These are phyloP conservation scores for Leucosporidium creatinivorum DNA, from an alignment of 768 basidiomycete species.

Conservation along the genomic window DNA sequence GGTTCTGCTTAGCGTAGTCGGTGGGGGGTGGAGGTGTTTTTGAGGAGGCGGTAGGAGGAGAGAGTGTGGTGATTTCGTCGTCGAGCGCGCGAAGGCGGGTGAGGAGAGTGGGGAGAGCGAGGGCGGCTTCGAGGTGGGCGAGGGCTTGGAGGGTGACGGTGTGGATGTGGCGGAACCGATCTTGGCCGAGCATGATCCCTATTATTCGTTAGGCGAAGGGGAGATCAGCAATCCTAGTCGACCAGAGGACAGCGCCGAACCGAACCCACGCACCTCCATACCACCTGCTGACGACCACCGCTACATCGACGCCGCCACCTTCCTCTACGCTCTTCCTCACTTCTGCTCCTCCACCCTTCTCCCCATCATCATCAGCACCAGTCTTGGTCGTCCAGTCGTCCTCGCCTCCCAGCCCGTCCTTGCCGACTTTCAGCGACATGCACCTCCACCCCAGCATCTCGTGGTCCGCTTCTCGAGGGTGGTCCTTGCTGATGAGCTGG, in stretches of 20 bases:
- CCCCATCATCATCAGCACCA: conserved; percentile 68
- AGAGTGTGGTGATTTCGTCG: conserved; percentile 8
- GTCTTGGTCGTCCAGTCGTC: conserved; percentile 66
- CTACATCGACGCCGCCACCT: conserved; percentile 66
- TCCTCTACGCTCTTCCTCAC: conserved; percentile 62
- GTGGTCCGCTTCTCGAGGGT: conserved; percentile 45
- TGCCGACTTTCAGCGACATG: conserved; percentile 61
- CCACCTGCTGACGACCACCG: conserved; percentile 73
- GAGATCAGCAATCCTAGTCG: background rate
- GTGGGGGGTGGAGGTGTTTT: too few relatives aligned
- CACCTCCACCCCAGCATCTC: conserved; percentile 73
- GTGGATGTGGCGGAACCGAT: conserved; percentile 67
- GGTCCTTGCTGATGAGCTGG: background rate
- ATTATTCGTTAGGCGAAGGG: background rate
- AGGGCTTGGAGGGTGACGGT: conserved; percentile 59
- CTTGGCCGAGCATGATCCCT: conserved; percentile 65
- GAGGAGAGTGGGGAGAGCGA: conserved; percentile 4
- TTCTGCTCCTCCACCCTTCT: conserved; percentile 60
- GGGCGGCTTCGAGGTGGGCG: conserved; percentile 14
- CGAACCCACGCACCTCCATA: conserved; percentile 40
- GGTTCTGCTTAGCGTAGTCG: too few relatives aligned
- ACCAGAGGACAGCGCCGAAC: conserved; percentile 20
- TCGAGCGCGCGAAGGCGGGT: conserved; percentile 11
- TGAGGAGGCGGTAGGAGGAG: background rate
- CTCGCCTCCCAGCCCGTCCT: conserved; percentile 59